phyloP scores from a whole-genome alignment of 2,329 filamentous ascomycete genomes.

The Stachybotrys echinatus region DNA sequence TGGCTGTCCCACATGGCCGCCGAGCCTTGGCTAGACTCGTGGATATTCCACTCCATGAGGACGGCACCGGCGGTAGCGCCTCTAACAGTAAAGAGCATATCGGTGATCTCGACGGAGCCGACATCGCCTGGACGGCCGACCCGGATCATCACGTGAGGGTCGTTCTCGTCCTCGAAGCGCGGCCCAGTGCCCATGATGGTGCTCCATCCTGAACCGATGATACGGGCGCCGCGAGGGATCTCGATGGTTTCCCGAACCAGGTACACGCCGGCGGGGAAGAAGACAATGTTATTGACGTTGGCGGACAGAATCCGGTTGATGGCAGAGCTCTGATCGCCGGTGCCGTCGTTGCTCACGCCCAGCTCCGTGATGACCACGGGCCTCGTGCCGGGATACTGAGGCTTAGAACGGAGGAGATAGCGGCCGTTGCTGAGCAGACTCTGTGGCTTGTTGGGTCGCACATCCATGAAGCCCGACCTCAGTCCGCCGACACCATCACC shows the following conservation, averaged over 20 bases:
- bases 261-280: constrained; percentile 22
- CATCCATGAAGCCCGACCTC: neutral
- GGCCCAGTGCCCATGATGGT: constrained; percentile 52
- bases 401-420: constrained; percentile 16
- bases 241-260: constrained; percentile 23
- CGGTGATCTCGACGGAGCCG: constrained; percentile 63
- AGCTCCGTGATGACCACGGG: constrained; percentile 28
- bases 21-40: constrained; percentile 61
- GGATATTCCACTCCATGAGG: constrained; percentile 37
- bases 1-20: constrained; percentile 34
- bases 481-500: neutral
- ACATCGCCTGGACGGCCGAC: constrained; percentile 56
- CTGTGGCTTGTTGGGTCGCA: constrained; percentile 1
- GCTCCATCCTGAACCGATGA: constrained; percentile 67
- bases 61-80: constrained; percentile 66
- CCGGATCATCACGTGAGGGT: constrained; percentile 61
- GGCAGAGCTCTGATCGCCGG: constrained; percentile 15
- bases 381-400: constrained; percentile 35
- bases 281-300: constrained; percentile 4
- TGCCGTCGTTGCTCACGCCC: constrained; percentile 26
- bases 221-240: constrained; percentile 56
- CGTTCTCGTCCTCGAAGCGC: constrained; percentile 53
- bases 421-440: constrained; percentile 10
- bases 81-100: constrained; percentile 61
- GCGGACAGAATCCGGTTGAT: constrained; percentile 16